Evolutionary conservation across 2,329 filamentous ascomycete species (phyloP), one percentile per base, ranked within the genome.

Genomic region (Chaetomiaceae sp.): DNA sequence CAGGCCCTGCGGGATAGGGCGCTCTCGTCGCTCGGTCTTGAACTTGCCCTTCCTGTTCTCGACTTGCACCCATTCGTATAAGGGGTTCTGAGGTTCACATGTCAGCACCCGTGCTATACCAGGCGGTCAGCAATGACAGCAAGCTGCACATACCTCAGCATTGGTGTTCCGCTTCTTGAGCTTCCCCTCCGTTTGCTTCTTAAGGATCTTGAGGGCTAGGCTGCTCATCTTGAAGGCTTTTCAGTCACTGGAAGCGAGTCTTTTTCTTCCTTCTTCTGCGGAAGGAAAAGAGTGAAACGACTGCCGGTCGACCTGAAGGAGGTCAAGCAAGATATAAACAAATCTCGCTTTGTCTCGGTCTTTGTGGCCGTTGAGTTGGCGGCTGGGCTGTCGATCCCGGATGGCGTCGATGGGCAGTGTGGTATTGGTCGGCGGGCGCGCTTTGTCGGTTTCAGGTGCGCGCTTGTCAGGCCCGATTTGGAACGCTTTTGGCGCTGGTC

Each of bases 1-100:
- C 48, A 97, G 82, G 51, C 92, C 92, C 23, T 83, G 81, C 0
- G 91, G 91, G 33, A 91, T 75, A 20, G 89, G 88, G 72, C 95
- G 95, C 74, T 88, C 89, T 67, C 86, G 82, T 71, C 88, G 95
- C 76, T 90, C 92, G 53, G 80, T 77, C 68, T 91, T 95, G 64
- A 82, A 79, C 50, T 76, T 81, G 55, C 84, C 83, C 60, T 83
- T 73, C 38, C 88, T n/a, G n/a, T n/a, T 75, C 58, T 87, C 88
- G 38, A 91, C 85, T 20, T 85, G 84, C 33, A 96, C 84, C 61
- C 84, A 78, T 69, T 95, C 89, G 64, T 91, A 95, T 73, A 91
- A 96, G 6, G 91, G 91, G 67, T 97, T 91, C 89, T 96, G 64
- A 43, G 39, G 56, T 61, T 43, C 59, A 54, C 48, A 71, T 34